Percentiles rank a stretch among this genome's conserved stretches.
phyloP scores from a whole-genome alignment of 1,284 basidiomycete species.

The Fistulinella staudtii region DNA sequence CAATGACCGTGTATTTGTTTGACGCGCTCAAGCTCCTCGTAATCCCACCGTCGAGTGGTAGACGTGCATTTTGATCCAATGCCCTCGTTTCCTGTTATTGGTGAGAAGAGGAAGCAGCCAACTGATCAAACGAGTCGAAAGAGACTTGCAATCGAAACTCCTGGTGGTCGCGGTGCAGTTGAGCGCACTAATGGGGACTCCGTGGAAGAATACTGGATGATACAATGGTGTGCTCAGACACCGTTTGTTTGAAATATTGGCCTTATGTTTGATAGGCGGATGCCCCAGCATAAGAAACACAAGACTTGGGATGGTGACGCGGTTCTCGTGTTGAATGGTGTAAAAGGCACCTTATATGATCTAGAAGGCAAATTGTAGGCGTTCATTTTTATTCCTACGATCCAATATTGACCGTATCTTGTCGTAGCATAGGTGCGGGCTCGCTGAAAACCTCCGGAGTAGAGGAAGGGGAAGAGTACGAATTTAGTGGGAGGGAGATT shows the following conservation, averaged over 20 bases:
- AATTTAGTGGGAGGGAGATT: constrained; percentile 65
- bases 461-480: constrained; percentile 52
- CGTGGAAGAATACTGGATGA: constrained; percentile 56
- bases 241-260: too few relatives aligned
- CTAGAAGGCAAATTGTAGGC: constrained; percentile 58
- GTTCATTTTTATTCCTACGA: constrained; percentile 1
- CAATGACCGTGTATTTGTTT: not conserved
- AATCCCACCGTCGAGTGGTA: constrained; percentile 1
- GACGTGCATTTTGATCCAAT: constrained; percentile 8
- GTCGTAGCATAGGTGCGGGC: constrained; percentile 40
- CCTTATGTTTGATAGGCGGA: constrained; percentile 54
- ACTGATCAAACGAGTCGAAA: constrained; percentile 33
- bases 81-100: constrained; percentile 17
- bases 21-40: constrained; percentile 3
- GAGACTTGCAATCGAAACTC: constrained; percentile 30
- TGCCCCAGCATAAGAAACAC: constrained; percentile 79
- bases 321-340: constrained; percentile 52
- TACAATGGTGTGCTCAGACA: constrained; percentile 60
- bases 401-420: constrained; percentile 6
- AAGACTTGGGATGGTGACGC: constrained; percentile 91
- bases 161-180: constrained; percentile 16
- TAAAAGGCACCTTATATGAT: constrained; percentile 54
- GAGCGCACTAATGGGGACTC: constrained; percentile 5
- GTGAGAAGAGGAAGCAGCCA: constrained; percentile 31
- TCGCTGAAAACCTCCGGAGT: constrained; percentile 36